Base-by-base conservation (phyloP, 352 stramenopile genomes). In the Aphanomyces invadans region DNA sequence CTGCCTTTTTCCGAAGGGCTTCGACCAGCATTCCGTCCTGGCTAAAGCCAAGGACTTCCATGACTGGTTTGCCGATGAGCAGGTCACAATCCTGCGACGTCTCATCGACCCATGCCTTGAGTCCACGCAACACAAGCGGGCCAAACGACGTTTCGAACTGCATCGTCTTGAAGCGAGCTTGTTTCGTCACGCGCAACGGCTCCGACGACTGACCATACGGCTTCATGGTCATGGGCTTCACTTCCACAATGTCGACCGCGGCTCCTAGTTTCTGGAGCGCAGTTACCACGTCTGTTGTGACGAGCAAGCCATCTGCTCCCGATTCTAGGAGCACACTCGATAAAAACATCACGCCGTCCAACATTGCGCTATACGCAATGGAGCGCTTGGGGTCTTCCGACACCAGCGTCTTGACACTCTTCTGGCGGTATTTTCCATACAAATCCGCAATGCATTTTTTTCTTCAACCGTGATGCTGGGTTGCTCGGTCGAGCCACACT, bases 121-220 rank as follows among this genome's bases (percentile, higher is more conserved):
- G 15, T 10, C 54, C 54, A 62, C 54, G 54, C 25, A 62, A 25
- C 36, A 46, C 53, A 23, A 62, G 36, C n/a, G 54, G 54, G 12
- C 54, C 54, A 46, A 62, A 62, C 36, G 54, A 62, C 54, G 36
- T 62, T 49, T 44, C 11, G 11, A 25, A 55, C 36, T 51, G n/a
- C n/a, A 46, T 11, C n/a, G 11, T 12, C n/a, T 21, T 62, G 11
- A n/a, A 53, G 23, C 11, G 23, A 10, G n/a, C 52, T 19, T 45
- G 11, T 53, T 26, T 62, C 17, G n/a, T 15, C 54, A 21, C 29
- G 36, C 54, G 25, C 23, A 44, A 25, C 9, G 11, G 11, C 54
- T 62, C 53, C n/a, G 23, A 62, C 54, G 11, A 49, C 11, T 15
- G n/a, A 11, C 21, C 54, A 19, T 62, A 29, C 29, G 54, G 36